These are phyloP conservation scores for Priceomyces fermenticarens DNA, from an alignment of 805 yeast genomes.

Conservation along the genomic window DNA sequence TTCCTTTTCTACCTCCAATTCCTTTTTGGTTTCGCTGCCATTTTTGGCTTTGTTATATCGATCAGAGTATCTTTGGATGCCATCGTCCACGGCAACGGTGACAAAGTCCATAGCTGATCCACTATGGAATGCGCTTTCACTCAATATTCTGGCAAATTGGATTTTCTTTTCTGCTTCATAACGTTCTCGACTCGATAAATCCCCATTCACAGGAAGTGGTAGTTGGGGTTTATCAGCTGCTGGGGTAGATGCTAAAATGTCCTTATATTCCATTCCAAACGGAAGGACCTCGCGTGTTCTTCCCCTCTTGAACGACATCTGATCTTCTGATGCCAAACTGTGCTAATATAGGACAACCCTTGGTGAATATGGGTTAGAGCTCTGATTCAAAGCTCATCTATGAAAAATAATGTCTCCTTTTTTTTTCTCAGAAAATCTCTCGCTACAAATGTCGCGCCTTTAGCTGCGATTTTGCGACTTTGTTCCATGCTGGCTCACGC, in stretches of 20 bases:
- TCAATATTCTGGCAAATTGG: slow-evolving; percentile 50
- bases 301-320: slow-evolving; percentile 57
- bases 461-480: slow-evolving; percentile 3
- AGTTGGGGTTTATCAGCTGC: slow-evolving; percentile 41
- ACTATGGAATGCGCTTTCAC: slow-evolving; percentile 66
- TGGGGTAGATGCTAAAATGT: slow-evolving; percentile 40
- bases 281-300: slow-evolving; percentile 53
- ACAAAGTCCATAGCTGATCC: slow-evolving; percentile 39
- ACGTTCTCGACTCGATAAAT: slow-evolving; percentile 49
- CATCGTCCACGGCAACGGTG: slow-evolving; percentile 42
- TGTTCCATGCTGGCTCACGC: slow-evolving; percentile 5
- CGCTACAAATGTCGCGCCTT: neutral
- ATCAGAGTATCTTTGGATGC: slow-evolving; percentile 80
- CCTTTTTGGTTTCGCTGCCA: slow-evolving; percentile 69
- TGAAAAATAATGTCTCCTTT: neutral
- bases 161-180: slow-evolving; percentile 52
- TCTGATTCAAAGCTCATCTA: neutral
- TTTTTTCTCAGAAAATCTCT: too few relatives aligned
- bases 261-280: slow-evolving; percentile 70
- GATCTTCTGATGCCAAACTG: neutral
- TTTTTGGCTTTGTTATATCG: slow-evolving; percentile 67
- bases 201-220: slow-evolving; percentile 65
- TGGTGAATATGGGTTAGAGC: neutral
- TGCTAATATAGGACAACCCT: neutral
- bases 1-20: slow-evolving; percentile 69